Conservation (phyloP, 2,329 filamentous ascomycete genomes). For the Aurifilum marmelostoma region DNA sequence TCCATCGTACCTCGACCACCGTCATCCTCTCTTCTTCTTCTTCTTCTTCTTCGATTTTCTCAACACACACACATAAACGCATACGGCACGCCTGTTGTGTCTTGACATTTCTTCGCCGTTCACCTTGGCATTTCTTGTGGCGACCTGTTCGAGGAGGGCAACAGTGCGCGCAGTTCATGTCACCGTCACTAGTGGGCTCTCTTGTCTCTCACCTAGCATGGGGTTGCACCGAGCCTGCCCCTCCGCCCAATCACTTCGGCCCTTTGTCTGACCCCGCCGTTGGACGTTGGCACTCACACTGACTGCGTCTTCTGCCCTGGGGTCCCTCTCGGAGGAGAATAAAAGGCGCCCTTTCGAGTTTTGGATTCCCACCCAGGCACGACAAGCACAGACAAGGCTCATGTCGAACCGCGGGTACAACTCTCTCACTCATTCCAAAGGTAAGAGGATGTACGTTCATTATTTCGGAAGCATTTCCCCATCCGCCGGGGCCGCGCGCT, state of each 20-base stretch:
- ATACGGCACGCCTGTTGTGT: not conserved
- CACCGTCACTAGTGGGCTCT: constrained; percentile 26
- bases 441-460: constrained; percentile 16
- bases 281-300: constrained; percentile 22
- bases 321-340: not conserved
- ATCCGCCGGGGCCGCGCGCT: constrained; percentile 18
- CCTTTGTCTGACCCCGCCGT: constrained; percentile 30
- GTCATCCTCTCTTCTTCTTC: not conserved
- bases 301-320: constrained; percentile 22
- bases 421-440: not conserved
- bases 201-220: constrained; percentile 19
- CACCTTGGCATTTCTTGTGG: not conserved
- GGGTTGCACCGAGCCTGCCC: constrained; percentile 29
- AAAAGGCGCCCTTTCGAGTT: constrained; percentile 10
- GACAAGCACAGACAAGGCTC: constrained; percentile 1
- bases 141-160: constrained; percentile 9
- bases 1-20: constrained; percentile 2
- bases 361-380: not conserved
- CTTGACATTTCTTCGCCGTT: not conserved
- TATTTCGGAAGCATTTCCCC: constrained; percentile 7
- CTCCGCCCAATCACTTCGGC: constrained; percentile 30
- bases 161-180: constrained; percentile 16
- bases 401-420: not conserved
- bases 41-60: not conserved
- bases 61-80: not conserved